Evolutionary conservation across 2,329 filamentous ascomycete species (phyloP), one percentile per base, ranked within the genome.

Genomic region (Aquanectria penicillioides): DNA sequence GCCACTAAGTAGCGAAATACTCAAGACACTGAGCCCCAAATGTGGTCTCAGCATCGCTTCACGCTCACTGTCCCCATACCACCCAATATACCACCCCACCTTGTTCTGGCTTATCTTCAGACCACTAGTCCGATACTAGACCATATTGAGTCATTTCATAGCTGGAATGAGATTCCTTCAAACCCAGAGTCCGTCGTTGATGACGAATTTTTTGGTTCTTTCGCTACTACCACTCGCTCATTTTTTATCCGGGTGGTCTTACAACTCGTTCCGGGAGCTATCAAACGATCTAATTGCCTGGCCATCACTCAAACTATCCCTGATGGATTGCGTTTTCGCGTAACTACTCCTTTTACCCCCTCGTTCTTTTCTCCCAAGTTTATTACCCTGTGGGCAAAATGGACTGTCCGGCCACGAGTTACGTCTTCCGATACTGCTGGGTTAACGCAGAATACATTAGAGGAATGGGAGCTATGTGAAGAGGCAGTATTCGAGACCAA

Each of bases 111-210:
- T 3, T 31, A 46, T 33, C 41, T 46, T 15, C 41, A 46, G 41
- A 46, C 41, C 17, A 20, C 26, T 23, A 8, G 41, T 4, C 41
- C 41, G 22, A 15, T 46, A 29, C 31, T 46, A 28, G 26, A 46
- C 31, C 41, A 46, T 18, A 46, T 46, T 8, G 41, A 46, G 26
- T 46, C 41, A 22, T 46, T 46, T 28, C 26, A 46, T n/a, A 46
- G 41, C 41, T 46, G 41, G 41, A 29, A 46, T 22, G 41, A 46
- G 11, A 46, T 46, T 4, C 41, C 26, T n/a, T 12, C 41, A 15
- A 28, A 46, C 5, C 41, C 41, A 46, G 17, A 46, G 6, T 31
- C 41, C n/a, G 41, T 46, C 15, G 11, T 31, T 18, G 22, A 46
- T 18, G 41, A 46, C 15, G 7, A 31, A 20, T 31, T 46, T 18